Conservation (phyloP, 2,329 filamentous ascomycete species). For the Paecilomyces sp. region DNA sequence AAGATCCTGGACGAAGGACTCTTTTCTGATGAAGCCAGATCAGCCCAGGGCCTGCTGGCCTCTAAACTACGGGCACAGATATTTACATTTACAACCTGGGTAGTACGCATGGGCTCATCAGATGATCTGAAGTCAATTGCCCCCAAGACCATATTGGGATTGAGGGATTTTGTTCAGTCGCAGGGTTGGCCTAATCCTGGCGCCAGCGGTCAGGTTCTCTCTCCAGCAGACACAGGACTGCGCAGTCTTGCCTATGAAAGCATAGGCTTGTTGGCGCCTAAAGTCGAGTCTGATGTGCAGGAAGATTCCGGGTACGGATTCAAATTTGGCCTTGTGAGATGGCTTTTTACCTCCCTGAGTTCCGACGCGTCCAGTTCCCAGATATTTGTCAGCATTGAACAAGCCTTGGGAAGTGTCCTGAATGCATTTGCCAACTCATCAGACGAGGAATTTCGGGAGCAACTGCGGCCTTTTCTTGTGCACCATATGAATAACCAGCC, state of each 20-base stretch:
- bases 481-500: slow-evolving; percentile 55
- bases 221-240: slow-evolving; percentile 57
- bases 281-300: slow-evolving; percentile 30
- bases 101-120: slow-evolving; percentile 63
- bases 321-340: slow-evolving; percentile 54
- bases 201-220: slow-evolving; percentile 45
- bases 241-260: slow-evolving; percentile 83
- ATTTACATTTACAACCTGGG: slow-evolving; percentile 81
- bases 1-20: slow-evolving; percentile 62
- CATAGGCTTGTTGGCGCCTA: slow-evolving; percentile 67
- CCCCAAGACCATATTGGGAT: slow-evolving; percentile 57
- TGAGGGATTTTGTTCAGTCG: slow-evolving; percentile 66
- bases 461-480: slow-evolving; percentile 54
- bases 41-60: slow-evolving; percentile 60
- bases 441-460: slow-evolving; percentile 32
- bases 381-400: slow-evolving; percentile 81
- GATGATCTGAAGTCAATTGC: slow-evolving; percentile 60
- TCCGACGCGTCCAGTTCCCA: slow-evolving; percentile 68
- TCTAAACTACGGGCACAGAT: slow-evolving; percentile 74
- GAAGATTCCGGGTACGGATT: slow-evolving; percentile 30
- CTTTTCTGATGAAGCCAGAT: slow-evolving; percentile 34
- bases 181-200: slow-evolving; percentile 74
- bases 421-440: slow-evolving; percentile 47
- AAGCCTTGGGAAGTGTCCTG: slow-evolving; percentile 73
- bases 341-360: slow-evolving; percentile 76